These are phyloP conservation scores for Pseudogymnoascus sp. DNA, from an alignment of 2,329 filamentous ascomycete genomes.

Conservation along the genomic window DNA sequence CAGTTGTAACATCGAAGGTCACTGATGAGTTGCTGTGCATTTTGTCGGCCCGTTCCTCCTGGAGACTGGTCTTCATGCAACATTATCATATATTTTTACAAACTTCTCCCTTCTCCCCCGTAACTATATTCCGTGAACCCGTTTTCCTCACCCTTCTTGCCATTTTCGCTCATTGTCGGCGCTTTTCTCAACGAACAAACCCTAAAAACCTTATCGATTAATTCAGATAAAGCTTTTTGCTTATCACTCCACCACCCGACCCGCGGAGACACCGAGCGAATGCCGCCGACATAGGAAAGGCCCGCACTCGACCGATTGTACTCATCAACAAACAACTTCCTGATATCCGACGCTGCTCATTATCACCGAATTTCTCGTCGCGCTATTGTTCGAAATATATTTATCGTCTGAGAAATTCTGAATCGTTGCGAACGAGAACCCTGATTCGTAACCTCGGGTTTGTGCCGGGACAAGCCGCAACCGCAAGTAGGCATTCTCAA, in stretches of 20 bases:
- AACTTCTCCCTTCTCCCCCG: background rate
- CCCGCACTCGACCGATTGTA: background rate
- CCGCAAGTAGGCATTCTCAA: constrained; percentile 2
- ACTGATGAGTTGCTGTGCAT: background rate
- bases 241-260: background rate
- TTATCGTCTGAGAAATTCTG: background rate
- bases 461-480: constrained; percentile 2
- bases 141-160: background rate
- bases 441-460: background rate
- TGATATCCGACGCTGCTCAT: background rate
- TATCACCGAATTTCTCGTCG: background rate
- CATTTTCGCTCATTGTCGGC: background rate
- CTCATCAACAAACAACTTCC: background rate
- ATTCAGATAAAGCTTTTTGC: constrained; percentile 5
- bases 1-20: constrained; percentile 3
- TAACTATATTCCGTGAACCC: background rate
- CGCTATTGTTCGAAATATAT: background rate
- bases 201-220: constrained; percentile 7
- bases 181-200: constrained; percentile 2
- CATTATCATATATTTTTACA: background rate
- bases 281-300: constrained; percentile 1
- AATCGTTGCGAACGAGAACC: background rate
- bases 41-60: background rate
- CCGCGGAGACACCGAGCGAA: background rate
- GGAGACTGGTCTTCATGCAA: background rate